A percentile compares a stretch with the other conserved stretches of the same genome.
phyloP scores from a whole-genome alignment of 495 filamentous ascomycete species.

The Letharia columbiana region DNA sequence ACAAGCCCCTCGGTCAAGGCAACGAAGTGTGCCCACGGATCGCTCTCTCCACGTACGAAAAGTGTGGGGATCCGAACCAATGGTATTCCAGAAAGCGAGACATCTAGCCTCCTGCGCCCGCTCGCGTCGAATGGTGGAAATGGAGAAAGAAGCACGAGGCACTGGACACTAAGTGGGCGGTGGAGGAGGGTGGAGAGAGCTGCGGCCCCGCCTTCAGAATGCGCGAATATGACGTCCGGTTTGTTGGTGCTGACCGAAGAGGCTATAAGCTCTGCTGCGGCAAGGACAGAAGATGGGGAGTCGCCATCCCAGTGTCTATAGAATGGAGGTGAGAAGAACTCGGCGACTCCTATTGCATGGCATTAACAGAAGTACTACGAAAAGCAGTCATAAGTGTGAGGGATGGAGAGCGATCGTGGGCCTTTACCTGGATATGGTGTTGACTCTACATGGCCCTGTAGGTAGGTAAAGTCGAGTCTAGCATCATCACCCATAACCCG shows the following conservation, averaged over 20 bases:
- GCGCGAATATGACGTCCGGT: background rate
- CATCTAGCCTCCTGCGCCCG: background rate
- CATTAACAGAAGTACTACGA: background rate
- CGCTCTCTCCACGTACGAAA: background rate
- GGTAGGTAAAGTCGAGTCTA: background rate
- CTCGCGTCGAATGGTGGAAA: background rate
- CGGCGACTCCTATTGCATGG: background rate
- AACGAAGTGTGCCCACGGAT: background rate
- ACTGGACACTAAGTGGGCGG: background rate
- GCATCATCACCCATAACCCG: background rate
- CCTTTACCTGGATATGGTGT: background rate
- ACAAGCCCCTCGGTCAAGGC: background rate
- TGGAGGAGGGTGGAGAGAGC: background rate
- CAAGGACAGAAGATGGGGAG: background rate
- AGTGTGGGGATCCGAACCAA: background rate
- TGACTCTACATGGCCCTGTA: background rate
- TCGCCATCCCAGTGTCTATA: background rate
- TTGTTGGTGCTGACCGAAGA: background rate
- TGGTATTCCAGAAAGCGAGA: background rate
- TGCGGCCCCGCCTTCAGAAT: slow-evolving; percentile 1
- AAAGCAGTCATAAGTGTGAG: background rate
- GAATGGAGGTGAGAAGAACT: background rate
- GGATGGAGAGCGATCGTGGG: background rate
- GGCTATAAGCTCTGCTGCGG: background rate
- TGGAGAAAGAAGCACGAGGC: background rate